These are phyloP conservation scores for Irpex sp. DNA, from an alignment of 1,284 basidiomycete genomes.

Conservation along the genomic window DNA sequence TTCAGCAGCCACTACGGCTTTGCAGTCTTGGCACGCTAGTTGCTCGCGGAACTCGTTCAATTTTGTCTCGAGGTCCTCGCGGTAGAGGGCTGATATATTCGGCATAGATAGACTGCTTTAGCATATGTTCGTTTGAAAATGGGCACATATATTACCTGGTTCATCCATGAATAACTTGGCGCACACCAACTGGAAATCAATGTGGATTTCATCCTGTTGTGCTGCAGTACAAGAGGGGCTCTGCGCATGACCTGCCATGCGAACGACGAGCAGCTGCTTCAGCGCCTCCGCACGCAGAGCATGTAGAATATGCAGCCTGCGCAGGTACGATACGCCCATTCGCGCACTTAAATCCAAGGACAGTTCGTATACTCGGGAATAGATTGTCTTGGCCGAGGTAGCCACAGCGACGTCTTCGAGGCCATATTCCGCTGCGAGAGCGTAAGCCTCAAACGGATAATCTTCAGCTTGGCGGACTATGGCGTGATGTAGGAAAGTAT, in stretches of 20 bases:
- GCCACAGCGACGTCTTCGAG: slow-evolving; percentile 34
- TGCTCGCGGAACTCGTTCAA: background rate
- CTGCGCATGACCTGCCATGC: slow-evolving; percentile 33
- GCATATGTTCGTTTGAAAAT: background rate
- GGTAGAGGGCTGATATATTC: background rate
- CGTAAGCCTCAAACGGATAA: slow-evolving; percentile 32
- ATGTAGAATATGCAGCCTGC: slow-evolving; percentile 37
- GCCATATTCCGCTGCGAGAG: slow-evolving; percentile 30
- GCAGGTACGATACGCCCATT: slow-evolving; percentile 34
- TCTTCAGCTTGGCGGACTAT: slow-evolving; percentile 32
- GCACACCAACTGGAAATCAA: slow-evolving; percentile 31
- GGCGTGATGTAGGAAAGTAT: slow-evolving; percentile 26
- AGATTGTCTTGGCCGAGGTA: slow-evolving; percentile 31
- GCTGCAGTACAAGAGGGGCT: slow-evolving; percentile 25
- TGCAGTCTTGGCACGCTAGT: background rate
- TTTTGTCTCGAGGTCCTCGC: background rate
- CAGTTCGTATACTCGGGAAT: slow-evolving; percentile 28
- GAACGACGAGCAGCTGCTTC: slow-evolving; percentile 34
- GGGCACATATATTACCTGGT: slow-evolving; percentile 23
- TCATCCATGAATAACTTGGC: slow-evolving; percentile 33
- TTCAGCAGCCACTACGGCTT: background rate
- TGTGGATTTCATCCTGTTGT: slow-evolving; percentile 27
- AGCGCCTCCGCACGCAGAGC: slow-evolving; percentile 35
- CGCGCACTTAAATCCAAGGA: slow-evolving; percentile 29
- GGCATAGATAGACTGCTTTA: background rate